A percentile compares a stretch with the other conserved stretches of the same genome.
phyloP scores from a whole-genome alignment of 306 rosid genomes.

The Argentina anserina region DNA sequence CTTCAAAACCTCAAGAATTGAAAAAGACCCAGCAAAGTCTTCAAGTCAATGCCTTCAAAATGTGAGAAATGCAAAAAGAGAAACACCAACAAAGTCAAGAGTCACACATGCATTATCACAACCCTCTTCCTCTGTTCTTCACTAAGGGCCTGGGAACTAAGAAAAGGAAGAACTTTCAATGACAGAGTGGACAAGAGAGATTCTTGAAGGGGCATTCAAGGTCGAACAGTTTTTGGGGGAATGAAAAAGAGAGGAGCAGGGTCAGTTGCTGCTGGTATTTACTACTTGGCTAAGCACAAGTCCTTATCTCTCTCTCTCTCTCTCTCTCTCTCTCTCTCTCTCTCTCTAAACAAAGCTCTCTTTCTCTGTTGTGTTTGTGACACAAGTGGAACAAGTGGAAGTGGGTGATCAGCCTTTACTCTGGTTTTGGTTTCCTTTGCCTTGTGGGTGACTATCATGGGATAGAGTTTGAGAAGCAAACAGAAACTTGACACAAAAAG shows the following conservation, averaged over 20 bases:
- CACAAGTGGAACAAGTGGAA: constrained; percentile 25
- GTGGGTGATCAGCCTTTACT: constrained; percentile 39
- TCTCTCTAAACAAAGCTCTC: not conserved
- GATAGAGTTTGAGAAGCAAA: constrained; percentile 38
- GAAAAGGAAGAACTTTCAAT: constrained; percentile 21
- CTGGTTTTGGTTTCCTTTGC: constrained; percentile 15
- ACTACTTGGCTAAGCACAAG: constrained; percentile 44
- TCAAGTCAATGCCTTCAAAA: constrained; percentile 43
- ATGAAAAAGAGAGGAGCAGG: constrained; percentile 33
- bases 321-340: constrained; percentile 17
- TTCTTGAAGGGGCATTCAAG: constrained; percentile 19
- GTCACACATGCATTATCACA: constrained; percentile 34
- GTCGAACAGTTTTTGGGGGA: constrained; percentile 31
- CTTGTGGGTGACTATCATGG: constrained; percentile 5
- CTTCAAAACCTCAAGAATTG: constrained; percentile 17
- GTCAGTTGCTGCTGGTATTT: constrained; percentile 29
- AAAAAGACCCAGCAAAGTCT: constrained; percentile 23
- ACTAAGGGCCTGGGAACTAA: constrained; percentile 4
- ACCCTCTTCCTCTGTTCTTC: constrained; percentile 16
- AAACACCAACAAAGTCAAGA: constrained; percentile 9
- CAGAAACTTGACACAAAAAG: constrained; percentile 45
- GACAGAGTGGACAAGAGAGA: constrained; percentile 9
- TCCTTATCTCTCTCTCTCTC: constrained; percentile 55
- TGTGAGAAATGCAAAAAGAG: constrained; percentile 19
- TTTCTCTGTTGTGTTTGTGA: constrained; percentile 8